Percentiles rank a stretch among this genome's conserved stretches.
Evolutionary conservation across 306 rosid species (phyloP).

Genomic region (Prunus padus): DNA sequence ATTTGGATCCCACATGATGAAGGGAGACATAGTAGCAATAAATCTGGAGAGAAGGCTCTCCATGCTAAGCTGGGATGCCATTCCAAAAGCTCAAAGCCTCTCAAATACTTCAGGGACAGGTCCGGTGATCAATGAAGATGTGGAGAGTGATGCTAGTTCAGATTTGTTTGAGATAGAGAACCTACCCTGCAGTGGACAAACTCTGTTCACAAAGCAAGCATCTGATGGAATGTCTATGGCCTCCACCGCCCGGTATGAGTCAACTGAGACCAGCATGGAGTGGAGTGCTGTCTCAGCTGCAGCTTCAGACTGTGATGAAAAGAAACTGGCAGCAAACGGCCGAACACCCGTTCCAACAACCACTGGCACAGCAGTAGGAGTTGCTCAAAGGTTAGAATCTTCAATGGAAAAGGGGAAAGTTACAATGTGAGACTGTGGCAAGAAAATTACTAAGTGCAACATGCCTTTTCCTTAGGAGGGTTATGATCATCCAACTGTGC

Average conservation of each 20-base stretch:
- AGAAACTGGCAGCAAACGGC: conserved; percentile 14
- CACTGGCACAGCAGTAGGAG: background rate
- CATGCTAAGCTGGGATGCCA: conserved; percentile 47
- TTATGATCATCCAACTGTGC: too few relatives aligned
- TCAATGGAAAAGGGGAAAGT: background rate
- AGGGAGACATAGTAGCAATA: conserved; percentile 27
- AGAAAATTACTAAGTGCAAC: too few relatives aligned
- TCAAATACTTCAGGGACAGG: conserved; percentile 7
- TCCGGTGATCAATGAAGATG: conserved; percentile 23
- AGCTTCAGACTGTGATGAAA: conserved; percentile 32
- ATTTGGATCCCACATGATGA: conserved; percentile 34
- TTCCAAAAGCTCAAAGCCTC: conserved; percentile 35
- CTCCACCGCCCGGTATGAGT: conserved; percentile 25
- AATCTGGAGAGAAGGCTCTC: conserved; percentile 46
- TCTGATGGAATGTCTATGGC: conserved; percentile 22
- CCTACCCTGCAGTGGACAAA: conserved; percentile 23
- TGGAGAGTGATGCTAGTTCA: conserved; percentile 48
- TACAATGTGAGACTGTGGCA: background rate
- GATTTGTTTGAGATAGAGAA: conserved; percentile 55
- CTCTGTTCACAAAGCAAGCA: background rate
- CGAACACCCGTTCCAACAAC: background rate
- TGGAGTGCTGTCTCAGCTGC: conserved; percentile 42
- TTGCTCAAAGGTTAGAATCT: conserved; percentile 3
- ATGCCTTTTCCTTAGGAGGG: too few relatives aligned
- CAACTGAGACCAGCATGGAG: conserved; percentile 43